phyloP scores from a whole-genome alignment of 306 rosid genomes.

The Clitoria ternatea region DNA sequence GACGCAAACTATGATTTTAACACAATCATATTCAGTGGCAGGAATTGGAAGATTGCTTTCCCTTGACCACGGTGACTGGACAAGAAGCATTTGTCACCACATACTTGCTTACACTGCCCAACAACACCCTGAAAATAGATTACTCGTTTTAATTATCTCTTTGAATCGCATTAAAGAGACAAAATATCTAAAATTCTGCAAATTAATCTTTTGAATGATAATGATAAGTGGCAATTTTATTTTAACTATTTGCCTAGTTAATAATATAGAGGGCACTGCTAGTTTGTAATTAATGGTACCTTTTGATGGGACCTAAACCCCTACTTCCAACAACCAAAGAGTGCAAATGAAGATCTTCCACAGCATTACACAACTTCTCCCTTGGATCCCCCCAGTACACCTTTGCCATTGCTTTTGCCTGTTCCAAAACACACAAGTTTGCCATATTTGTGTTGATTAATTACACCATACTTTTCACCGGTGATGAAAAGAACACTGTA shows the following conservation, averaged over 20 bases:
- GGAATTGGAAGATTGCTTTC: slow-evolving; percentile 29
- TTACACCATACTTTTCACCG: background rate
- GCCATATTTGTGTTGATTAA: background rate
- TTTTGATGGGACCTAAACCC: slow-evolving; percentile 61
- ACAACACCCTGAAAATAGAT: slow-evolving; percentile 43
- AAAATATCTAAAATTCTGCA: background rate
- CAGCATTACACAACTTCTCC: slow-evolving; percentile 61
- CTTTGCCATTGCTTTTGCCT: slow-evolving; percentile 67
- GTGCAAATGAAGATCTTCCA: slow-evolving; percentile 59
- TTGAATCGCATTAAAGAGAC: background rate
- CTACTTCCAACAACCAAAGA: slow-evolving; percentile 75
- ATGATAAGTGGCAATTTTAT: no score
- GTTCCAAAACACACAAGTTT: background rate
- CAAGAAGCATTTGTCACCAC: slow-evolving; percentile 67
- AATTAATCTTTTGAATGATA: background rate
- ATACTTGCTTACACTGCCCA: slow-evolving; percentile 73
- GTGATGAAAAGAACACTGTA: background rate
- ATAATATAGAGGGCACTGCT: background rate
- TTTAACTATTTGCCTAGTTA: no score
- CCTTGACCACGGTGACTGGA: slow-evolving; percentile 72
- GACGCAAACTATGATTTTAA: background rate
- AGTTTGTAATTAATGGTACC: slow-evolving; percentile 30
- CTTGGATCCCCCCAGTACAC: slow-evolving; percentile 90
- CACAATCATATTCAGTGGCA: background rate
- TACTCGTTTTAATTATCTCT: background rate